Percentiles rank a stretch among this genome's conserved stretches.
Evolutionary conservation across 352 stramenopile genomes (phyloP).

Genomic region (Phytophthora citricola): DNA sequence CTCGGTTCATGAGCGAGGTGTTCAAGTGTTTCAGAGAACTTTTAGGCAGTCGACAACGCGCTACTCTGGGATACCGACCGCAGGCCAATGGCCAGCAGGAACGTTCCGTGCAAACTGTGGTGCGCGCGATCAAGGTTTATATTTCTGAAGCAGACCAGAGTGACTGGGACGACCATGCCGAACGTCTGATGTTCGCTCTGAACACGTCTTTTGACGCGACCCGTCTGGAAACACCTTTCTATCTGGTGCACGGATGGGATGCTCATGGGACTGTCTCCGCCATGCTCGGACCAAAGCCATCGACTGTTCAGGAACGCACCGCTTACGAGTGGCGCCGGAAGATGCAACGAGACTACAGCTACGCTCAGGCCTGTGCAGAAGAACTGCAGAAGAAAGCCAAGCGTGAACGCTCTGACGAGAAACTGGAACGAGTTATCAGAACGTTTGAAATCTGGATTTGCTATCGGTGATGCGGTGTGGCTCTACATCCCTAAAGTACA

Average conservation of each 20-base stretch:
- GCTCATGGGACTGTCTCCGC: background rate
- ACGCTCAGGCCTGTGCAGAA: constrained; percentile 2
- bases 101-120: background rate
- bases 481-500: too few relatives aligned
- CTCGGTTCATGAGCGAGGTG: too few relatives aligned
- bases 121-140: background rate
- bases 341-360: constrained; percentile 9
- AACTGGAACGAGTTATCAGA: constrained; percentile 1
- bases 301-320: background rate
- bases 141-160: background rate
- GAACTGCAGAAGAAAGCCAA: constrained; percentile 20
- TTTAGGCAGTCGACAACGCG: background rate
- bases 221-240: too few relatives aligned
- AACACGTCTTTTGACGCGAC: too few relatives aligned
- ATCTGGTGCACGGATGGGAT: background rate
- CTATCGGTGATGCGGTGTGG: too few relatives aligned
- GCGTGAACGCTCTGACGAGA: background rate
- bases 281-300: constrained; percentile 4
- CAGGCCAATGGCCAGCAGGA: constrained; percentile 2
- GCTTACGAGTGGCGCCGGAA: constrained; percentile 13
- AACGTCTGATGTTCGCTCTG: too few relatives aligned
- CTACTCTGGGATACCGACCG: background rate
- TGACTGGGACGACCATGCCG: constrained; percentile 9
- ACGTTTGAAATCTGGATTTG: too few relatives aligned
- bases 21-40: background rate